A percentile compares a stretch with the other conserved stretches of the same genome.
These are phyloP conservation scores for Beta lomatogona DNA, from an alignment of 179 eudicot genomes.

Conservation along the genomic window DNA sequence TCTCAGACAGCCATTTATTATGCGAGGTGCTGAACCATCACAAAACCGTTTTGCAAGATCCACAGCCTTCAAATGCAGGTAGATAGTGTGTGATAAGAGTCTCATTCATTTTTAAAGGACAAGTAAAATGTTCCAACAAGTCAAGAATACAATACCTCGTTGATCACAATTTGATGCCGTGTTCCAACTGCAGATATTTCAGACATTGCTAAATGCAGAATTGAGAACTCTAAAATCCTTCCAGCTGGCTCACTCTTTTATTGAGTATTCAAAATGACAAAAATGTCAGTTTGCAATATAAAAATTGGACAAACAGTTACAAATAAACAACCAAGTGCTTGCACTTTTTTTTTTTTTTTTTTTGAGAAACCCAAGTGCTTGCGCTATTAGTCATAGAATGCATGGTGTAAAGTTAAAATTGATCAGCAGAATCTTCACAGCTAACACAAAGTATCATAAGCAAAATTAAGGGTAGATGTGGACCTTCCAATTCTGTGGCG, in stretches of 20 bases:
- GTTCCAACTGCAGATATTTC: slow-evolving; percentile 83
- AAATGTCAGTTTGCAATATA: neutral
- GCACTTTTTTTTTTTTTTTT: neutral
- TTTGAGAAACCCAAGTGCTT: neutral
- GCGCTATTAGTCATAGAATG: neutral
- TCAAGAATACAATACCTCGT: slow-evolving; percentile 57
- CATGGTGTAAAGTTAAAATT: neutral
- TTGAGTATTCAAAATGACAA: neutral
- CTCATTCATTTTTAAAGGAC: neutral
- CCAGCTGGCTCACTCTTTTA: slow-evolving; percentile 65
- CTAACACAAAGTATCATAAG: neutral
- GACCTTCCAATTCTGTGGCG: slow-evolving; percentile 83
- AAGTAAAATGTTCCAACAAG: neutral
- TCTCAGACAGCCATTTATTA: slow-evolving; percentile 86
- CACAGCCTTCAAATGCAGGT: slow-evolving; percentile 61
- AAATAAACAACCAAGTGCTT: neutral
- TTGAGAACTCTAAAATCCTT: slow-evolving; percentile 80
- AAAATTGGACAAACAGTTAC: too few relatives aligned
- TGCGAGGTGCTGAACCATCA: slow-evolving; percentile 89
- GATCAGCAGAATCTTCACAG: too few relatives aligned
- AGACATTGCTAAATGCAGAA: slow-evolving; percentile 92
- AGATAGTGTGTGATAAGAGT: neutral
- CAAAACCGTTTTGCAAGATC: slow-evolving; percentile 94
- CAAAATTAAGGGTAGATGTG: slow-evolving; percentile 11
- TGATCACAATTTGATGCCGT: slow-evolving; percentile 79